Percentiles rank a stretch among this genome's conserved stretches.
Evolutionary conservation across 306 rosid species (phyloP).

Genomic region (Luffa aegyptiaca): DNA sequence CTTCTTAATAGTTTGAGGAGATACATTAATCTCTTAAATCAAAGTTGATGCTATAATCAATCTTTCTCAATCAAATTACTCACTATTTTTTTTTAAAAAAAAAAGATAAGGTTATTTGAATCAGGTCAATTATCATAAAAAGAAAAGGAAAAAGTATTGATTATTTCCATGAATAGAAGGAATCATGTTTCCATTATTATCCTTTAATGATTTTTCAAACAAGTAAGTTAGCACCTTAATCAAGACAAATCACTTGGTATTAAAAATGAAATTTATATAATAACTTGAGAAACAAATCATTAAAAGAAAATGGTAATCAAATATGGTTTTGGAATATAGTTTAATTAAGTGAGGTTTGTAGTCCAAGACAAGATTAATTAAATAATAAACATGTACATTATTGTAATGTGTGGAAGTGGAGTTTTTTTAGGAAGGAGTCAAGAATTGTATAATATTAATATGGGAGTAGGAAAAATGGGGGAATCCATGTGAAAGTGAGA

Average conservation of each 20-base stretch:
- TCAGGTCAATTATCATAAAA: neutral
- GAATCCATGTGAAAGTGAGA: constrained; percentile 9
- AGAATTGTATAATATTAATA: neutral
- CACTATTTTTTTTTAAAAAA: neutral
- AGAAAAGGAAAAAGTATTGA: neutral
- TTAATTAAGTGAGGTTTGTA: neutral
- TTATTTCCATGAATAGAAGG: neutral
- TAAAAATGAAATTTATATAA: neutral
- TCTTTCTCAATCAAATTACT: neutral
- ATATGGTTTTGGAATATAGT: neutral
- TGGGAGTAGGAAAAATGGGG: neutral
- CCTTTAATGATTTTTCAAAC: neutral
- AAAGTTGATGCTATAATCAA: neutral
- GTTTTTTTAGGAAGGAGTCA: neutral
- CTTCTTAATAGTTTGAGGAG: neutral
- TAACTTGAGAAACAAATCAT: neutral
- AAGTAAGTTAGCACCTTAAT: neutral
- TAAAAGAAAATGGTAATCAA: neutral
- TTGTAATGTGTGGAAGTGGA: neutral
- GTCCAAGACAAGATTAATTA: neutral
- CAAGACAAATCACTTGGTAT: neutral
- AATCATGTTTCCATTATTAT: neutral
- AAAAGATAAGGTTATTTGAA: neutral
- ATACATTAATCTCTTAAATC: neutral
- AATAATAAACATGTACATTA: neutral